Evolutionary conservation across 2,329 filamentous ascomycete species (phyloP).

Genomic region (Talaromyces albobiverticillius): DNA sequence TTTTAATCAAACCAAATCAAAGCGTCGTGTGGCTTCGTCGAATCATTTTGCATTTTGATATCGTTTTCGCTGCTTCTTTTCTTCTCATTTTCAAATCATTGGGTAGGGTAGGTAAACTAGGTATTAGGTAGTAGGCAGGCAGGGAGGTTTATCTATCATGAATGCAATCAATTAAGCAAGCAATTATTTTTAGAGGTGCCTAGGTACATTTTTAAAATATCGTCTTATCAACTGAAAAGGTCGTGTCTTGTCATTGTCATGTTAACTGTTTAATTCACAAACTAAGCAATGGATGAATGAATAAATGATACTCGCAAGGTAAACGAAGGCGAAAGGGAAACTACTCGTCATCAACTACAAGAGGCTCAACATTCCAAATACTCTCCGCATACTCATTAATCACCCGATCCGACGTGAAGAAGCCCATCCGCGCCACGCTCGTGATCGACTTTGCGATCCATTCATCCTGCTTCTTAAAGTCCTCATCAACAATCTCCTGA

Average conservation of each 20-base stretch:
- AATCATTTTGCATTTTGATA: not conserved
- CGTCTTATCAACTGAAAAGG: no score
- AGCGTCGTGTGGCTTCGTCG: not conserved
- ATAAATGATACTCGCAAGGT: not conserved
- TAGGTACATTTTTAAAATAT: no score
- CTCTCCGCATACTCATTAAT: slow-evolving; percentile 96
- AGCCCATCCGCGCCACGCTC: slow-evolving; percentile 90
- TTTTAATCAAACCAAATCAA: not conserved
- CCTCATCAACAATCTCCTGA: slow-evolving; percentile 84
- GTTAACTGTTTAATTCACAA: not conserved
- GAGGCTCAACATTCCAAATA: slow-evolving; percentile 95
- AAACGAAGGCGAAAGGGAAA: not conserved
- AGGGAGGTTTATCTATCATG: not conserved
- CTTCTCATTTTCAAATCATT: not conserved
- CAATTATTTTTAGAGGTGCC: not conserved
- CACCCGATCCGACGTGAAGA: slow-evolving; percentile 92
- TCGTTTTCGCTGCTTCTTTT: not conserved
- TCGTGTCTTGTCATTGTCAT: not conserved
- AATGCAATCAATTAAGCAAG: not conserved
- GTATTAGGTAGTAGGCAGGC: not conserved
- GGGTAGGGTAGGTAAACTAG: not conserved
- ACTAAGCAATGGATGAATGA: not conserved
- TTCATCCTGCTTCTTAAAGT: slow-evolving; percentile 86
- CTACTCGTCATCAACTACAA: slow-evolving; percentile 42
- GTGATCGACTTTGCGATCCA: slow-evolving; percentile 90